Percentiles rank a stretch among this genome's conserved stretches.
phyloP scores from a whole-genome alignment of 495 filamentous ascomycete genomes.

The Hypoxylon subgilvum region DNA sequence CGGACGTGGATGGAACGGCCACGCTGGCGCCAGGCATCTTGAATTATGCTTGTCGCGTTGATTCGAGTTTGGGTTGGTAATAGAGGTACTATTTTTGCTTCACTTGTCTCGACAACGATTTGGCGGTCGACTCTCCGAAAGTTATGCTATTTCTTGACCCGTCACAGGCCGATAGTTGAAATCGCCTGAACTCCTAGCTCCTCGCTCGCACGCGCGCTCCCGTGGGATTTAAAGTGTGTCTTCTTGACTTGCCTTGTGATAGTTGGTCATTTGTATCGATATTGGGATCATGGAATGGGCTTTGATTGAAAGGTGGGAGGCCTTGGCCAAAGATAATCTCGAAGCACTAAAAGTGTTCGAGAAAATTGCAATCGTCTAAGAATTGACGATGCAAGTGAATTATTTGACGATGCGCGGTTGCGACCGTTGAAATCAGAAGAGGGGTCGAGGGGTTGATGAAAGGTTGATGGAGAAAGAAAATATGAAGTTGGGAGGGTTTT shows the following conservation, averaged over 20 bases:
- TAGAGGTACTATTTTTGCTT: conserved; percentile 10
- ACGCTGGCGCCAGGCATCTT: conserved; percentile 71
- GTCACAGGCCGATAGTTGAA: conserved; percentile 59
- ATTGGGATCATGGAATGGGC: conserved; percentile 58
- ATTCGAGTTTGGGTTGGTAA: conserved; percentile 36
- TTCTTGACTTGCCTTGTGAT: conserved; percentile 54
- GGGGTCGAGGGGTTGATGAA: conserved; percentile 59
- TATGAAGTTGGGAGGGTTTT: conserved; percentile 41
- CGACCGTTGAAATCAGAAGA: conserved; percentile 45
- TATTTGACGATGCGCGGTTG: conserved; percentile 42
- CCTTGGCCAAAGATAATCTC: conserved; percentile 41
- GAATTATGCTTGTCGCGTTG: conserved; percentile 54
- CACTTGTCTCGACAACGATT: conserved; percentile 37
- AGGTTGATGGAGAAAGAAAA: conserved; percentile 45
- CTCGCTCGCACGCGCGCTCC: conserved; percentile 59
- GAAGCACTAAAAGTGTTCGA: conserved; percentile 55
- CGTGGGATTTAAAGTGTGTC: conserved; percentile 68
- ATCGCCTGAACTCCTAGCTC: conserved; percentile 59
- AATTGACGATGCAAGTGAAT: conserved; percentile 31
- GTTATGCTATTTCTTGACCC: conserved; percentile 28
- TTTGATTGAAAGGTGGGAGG: conserved; percentile 34
- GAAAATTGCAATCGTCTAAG: conserved; percentile 56
- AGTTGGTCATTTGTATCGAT: conserved; percentile 64
- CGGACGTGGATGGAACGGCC: conserved; percentile 61
- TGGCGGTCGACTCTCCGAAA: conserved; percentile 44